Evolutionary conservation across 2,329 filamentous ascomycete species (phyloP).

Genomic region (Colletotrichum tropicale): DNA sequence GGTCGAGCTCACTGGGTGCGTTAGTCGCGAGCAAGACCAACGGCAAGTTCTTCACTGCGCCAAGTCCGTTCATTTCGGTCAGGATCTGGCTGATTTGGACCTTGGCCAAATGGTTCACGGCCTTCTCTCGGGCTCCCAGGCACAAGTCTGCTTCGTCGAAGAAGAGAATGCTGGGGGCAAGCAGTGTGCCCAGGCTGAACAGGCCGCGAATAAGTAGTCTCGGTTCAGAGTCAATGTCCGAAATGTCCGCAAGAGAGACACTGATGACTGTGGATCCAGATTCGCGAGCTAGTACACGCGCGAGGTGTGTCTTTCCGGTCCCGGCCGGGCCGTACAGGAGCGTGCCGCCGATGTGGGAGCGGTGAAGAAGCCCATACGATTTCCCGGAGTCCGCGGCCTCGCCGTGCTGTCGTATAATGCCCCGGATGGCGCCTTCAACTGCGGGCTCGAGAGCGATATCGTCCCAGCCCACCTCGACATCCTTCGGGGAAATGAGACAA

Average conservation of each 20-base stretch:
- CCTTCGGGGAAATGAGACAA: background rate
- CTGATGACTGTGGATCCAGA: slow-evolving; percentile 25
- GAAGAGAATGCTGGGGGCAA: slow-evolving; percentile 32
- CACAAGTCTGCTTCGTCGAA: slow-evolving; percentile 28
- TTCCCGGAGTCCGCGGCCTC: background rate
- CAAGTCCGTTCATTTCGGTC: background rate
- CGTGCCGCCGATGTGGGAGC: slow-evolving; percentile 20
- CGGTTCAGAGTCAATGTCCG: slow-evolving; percentile 21
- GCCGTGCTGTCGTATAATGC: background rate
- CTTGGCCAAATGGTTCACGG: background rate
- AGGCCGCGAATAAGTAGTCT: slow-evolving; percentile 25
- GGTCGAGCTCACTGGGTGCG: background rate
- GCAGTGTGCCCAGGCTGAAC: slow-evolving; percentile 27
- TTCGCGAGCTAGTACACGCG: slow-evolving; percentile 24
- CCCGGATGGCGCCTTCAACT: background rate
- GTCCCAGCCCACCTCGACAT: background rate
- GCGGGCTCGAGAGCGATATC: background rate
- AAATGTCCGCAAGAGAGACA: slow-evolving; percentile 18
- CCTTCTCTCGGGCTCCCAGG: background rate
- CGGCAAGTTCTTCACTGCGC: background rate
- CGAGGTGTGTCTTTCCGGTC: slow-evolving; percentile 31
- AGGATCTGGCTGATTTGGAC: background rate
- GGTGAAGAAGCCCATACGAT: slow-evolving; percentile 22
- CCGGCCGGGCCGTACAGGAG: slow-evolving; percentile 32
- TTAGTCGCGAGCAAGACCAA: background rate